Percentiles rank a stretch among this genome's conserved stretches.
phyloP scores from a whole-genome alignment of 495 filamentous ascomycete genomes.

The Daldinia bambusicola region DNA sequence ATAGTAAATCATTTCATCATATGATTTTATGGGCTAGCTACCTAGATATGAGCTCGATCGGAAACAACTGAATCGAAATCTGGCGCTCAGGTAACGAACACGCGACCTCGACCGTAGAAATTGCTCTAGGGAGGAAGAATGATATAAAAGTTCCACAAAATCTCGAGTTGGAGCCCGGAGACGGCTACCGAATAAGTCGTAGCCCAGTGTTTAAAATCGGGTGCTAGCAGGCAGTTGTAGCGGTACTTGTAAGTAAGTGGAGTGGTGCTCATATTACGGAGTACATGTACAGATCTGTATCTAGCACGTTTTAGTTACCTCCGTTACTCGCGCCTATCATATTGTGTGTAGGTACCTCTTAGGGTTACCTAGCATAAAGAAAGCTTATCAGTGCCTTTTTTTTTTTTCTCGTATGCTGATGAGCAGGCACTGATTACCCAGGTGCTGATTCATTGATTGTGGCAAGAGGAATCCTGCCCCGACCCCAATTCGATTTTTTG shows the following conservation, averaged over 20 bases:
- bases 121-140: conserved; percentile 9
- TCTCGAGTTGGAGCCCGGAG: conserved; percentile 24
- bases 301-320: not conserved
- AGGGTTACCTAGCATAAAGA: not conserved
- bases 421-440: too few species aligned
- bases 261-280: too few species aligned
- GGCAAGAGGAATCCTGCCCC: conserved; percentile 26
- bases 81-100: conserved; percentile 22
- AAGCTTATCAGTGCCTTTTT: not conserved
- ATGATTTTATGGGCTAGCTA: conserved; percentile 12
- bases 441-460: not conserved
- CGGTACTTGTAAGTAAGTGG: not conserved
- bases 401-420: not conserved
- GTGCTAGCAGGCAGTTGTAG: not conserved
- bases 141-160: conserved; percentile 12
- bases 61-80: conserved; percentile 23
- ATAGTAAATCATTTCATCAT: conserved; percentile 12
- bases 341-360: not conserved
- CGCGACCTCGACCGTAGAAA: conserved; percentile 2
- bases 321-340: too few species aligned
- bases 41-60: not conserved
- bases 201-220: conserved; percentile 14
- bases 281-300: too few species aligned
- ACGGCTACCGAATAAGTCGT: conserved; percentile 29
- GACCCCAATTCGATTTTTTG: conserved; percentile 1